Percentiles rank a stretch among this genome's conserved stretches.
Evolutionary conservation across 441 rosid genomes (phyloP).

Genomic region (Euphorbia schlechtendalii): DNA sequence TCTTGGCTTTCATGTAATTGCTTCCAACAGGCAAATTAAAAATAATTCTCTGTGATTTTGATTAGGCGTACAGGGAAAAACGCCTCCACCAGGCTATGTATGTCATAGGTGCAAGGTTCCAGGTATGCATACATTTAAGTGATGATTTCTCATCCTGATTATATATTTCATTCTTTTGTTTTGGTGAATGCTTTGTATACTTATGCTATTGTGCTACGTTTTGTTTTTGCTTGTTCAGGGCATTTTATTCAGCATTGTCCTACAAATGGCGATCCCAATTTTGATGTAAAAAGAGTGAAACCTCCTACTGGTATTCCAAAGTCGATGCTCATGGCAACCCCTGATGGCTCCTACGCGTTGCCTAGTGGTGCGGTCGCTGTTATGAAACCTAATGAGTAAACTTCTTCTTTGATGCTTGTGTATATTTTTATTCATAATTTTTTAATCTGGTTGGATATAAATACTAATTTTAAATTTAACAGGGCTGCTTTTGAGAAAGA

Average conservation of each 20-base stretch:
- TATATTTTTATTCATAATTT: conserved; percentile 12
- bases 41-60: conserved; percentile 25
- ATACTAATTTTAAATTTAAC: conserved; percentile 15
- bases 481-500: conserved; percentile 99
- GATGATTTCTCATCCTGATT: background rate
- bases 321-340: conserved; percentile 95
- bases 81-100: conserved; percentile 91
- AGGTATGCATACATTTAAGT: conserved; percentile 41
- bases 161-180: background rate
- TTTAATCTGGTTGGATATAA: conserved; percentile 6
- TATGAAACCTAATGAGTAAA: conserved; percentile 95
- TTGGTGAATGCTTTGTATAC: conserved; percentile 4
- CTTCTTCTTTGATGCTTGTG: conserved; percentile 1
- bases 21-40: conserved; percentile 7
- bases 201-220: conserved; percentile 8
- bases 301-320: conserved; percentile 98
- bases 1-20: background rate
- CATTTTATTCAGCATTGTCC: conserved; percentile 99
- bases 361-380: conserved; percentile 98
- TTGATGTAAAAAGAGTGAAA: conserved; percentile 81
- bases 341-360: conserved; percentile 94
- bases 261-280: conserved; percentile 93
- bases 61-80: conserved; percentile 85
- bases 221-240: conserved; percentile 36
- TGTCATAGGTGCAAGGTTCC: conserved; percentile 95